A percentile compares a stretch with the other conserved stretches of the same genome.
These are phyloP conservation scores for Pythium phragmiticola DNA, from an alignment of 352 stramenopile genomes.

Conservation along the genomic window DNA sequence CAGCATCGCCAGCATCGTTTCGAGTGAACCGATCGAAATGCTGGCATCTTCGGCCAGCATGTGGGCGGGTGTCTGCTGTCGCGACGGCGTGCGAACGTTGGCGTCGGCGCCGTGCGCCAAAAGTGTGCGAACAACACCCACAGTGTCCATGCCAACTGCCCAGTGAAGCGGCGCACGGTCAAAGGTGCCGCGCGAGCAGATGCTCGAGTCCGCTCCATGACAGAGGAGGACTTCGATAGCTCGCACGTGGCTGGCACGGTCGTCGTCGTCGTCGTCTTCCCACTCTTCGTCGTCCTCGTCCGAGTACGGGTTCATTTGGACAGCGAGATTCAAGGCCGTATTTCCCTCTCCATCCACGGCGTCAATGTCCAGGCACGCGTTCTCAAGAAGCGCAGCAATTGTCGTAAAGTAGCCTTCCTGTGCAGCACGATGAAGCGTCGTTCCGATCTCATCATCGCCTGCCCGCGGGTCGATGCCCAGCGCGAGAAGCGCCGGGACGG, in stretches of 20 bases:
- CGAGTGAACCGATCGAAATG: neutral
- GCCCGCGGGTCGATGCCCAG: slow-evolving; percentile 1
- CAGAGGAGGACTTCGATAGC: neutral
- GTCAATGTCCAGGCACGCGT: slow-evolving; percentile 7
- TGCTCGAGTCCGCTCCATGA: neutral
- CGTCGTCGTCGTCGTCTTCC: neutral
- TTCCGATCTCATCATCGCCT: neutral
- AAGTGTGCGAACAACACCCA: neutral
- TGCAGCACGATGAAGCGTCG: neutral
- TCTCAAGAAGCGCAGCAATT: neutral
- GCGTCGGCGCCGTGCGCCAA: neutral
- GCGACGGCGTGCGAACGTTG: neutral
- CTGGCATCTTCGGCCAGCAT: neutral
- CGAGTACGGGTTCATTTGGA: neutral
- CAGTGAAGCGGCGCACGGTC: neutral
- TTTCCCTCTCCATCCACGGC: neutral
- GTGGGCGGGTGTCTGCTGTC: neutral
- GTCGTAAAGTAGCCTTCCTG: neutral
- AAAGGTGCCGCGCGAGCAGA: neutral
- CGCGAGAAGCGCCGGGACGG: neutral
- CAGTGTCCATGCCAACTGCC: neutral
- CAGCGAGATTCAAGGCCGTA: slow-evolving; percentile 5
- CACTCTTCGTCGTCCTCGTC: neutral
- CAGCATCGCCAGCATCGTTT: neutral
- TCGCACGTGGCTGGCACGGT: neutral